Conservation (phyloP, 441 rosid species). For the Corymbia calophylla region DNA sequence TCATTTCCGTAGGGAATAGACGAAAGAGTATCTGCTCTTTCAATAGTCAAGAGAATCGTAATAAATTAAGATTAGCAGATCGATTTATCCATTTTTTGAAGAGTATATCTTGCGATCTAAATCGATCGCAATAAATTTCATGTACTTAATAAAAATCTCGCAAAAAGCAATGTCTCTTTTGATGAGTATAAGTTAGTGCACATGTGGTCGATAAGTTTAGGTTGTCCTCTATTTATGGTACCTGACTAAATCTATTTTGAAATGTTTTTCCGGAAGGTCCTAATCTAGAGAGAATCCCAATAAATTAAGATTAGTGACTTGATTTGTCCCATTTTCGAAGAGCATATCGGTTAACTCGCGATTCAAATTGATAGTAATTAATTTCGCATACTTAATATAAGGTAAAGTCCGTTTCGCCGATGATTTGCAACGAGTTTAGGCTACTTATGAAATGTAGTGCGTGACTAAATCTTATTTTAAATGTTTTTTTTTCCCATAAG, state of each 20-base stretch:
- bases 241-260: not conserved
- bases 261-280: fast-evolving
- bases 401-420: not conserved
- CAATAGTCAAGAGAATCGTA: not conserved
- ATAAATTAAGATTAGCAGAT: not conserved
- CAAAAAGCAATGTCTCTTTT: fast-evolving
- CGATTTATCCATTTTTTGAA: not conserved
- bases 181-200: not conserved
- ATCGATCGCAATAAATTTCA: not conserved
- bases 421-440: too few species aligned
- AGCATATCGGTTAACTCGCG: not conserved
- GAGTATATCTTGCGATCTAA: too few species aligned
- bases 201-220: not conserved
- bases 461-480: not conserved
- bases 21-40: not conserved
- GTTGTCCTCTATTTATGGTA: not conserved
- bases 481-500: not conserved
- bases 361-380: not conserved
- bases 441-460: too few species aligned
- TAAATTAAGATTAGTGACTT: not conserved
- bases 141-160: too few species aligned
- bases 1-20: fast-evolving
- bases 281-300: not conserved
- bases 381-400: not conserved
- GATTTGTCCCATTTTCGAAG: not conserved